Percentiles rank a stretch among this genome's conserved stretches.
Conservation (phyloP, 2,329 filamentous ascomycete genomes). For the Talaromyces sp. region DNA sequence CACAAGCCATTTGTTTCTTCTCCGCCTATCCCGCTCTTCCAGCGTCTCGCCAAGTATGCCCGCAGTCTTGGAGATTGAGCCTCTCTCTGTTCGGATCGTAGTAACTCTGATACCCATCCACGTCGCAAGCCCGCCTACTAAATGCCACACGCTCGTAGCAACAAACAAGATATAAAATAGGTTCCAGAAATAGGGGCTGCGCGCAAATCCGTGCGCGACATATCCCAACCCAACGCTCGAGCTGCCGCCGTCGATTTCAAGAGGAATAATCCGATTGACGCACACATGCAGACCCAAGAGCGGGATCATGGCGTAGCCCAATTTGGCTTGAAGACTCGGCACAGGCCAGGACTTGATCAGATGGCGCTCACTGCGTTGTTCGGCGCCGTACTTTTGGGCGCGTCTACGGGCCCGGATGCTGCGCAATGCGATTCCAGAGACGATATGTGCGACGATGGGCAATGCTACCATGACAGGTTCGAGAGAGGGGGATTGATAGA, state of each 20-base stretch:
- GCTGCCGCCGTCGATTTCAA: slow-evolving; percentile 75
- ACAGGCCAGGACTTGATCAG: slow-evolving; percentile 61
- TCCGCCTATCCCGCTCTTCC: slow-evolving; percentile 51
- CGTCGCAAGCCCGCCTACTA: slow-evolving; percentile 79
- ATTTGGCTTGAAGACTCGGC: slow-evolving; percentile 64
- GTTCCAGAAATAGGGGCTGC: slow-evolving; percentile 64
- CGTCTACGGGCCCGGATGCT: slow-evolving; percentile 70
- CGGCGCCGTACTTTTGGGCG: slow-evolving; percentile 70
- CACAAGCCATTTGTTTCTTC: slow-evolving; percentile 67
- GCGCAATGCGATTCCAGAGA: slow-evolving; percentile 72
- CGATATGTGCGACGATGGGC: slow-evolving; percentile 71
- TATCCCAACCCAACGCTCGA: slow-evolving; percentile 82
- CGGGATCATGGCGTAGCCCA: slow-evolving; percentile 68
- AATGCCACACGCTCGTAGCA: slow-evolving; percentile 66
- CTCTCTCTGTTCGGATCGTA: slow-evolving; percentile 29
- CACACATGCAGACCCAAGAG: slow-evolving; percentile 69
- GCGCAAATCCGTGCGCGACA: slow-evolving; percentile 78
- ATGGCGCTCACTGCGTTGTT: slow-evolving; percentile 51
- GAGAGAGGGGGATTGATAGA: slow-evolving; percentile 79
- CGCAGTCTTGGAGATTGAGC: slow-evolving; percentile 28
- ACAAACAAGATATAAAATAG: slow-evolving; percentile 67
- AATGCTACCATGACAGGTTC: slow-evolving; percentile 76
- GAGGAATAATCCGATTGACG: slow-evolving; percentile 71
- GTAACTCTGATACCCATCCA: slow-evolving; percentile 63
- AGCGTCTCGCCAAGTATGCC: slow-evolving; percentile 45